Percentiles rank a stretch among this genome's conserved stretches.
phyloP scores from a whole-genome alignment of 192 early-diverging fungal genomes.

The Coemansia sp. region DNA sequence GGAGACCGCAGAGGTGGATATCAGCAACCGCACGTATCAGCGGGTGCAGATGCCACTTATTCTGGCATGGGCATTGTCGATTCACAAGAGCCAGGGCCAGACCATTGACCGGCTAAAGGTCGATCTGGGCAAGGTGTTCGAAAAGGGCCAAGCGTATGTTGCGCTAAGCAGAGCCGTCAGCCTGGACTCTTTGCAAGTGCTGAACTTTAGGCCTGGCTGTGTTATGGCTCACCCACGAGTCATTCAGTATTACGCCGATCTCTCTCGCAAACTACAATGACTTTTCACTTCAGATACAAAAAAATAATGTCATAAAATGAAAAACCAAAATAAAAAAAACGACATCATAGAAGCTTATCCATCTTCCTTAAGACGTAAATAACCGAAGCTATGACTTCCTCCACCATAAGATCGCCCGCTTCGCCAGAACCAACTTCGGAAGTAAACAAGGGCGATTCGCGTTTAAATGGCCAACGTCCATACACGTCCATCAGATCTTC shows the following conservation, averaged over 20 bases:
- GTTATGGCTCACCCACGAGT: slow-evolving; percentile 76
- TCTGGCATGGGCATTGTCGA: slow-evolving; percentile 82
- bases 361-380: slow-evolving; percentile 85
- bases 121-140: slow-evolving; percentile 75
- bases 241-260: slow-evolving; percentile 61
- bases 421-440: slow-evolving; percentile 56
- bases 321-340: background rate
- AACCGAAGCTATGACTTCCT: slow-evolving; percentile 75
- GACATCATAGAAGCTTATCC: slow-evolving; percentile 62
- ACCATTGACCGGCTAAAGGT: slow-evolving; percentile 74
- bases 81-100: slow-evolving; percentile 88
- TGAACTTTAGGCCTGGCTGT: slow-evolving; percentile 61
- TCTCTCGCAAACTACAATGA: slow-evolving; percentile 29
- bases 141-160: slow-evolving; percentile 83
- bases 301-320: background rate
- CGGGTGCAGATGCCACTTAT: slow-evolving; percentile 69
- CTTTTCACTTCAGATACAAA: background rate
- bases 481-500: slow-evolving; percentile 90
- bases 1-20: slow-evolving; percentile 58
- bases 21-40: slow-evolving; percentile 28
- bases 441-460: slow-evolving; percentile 57
- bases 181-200: slow-evolving; percentile 68
- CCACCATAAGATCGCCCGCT: slow-evolving; percentile 55
- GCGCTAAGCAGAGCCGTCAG: slow-evolving; percentile 74
- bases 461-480: slow-evolving; percentile 68